Base-by-base conservation (phyloP, 305 asterid species). In the Rubia balearica region DNA sequence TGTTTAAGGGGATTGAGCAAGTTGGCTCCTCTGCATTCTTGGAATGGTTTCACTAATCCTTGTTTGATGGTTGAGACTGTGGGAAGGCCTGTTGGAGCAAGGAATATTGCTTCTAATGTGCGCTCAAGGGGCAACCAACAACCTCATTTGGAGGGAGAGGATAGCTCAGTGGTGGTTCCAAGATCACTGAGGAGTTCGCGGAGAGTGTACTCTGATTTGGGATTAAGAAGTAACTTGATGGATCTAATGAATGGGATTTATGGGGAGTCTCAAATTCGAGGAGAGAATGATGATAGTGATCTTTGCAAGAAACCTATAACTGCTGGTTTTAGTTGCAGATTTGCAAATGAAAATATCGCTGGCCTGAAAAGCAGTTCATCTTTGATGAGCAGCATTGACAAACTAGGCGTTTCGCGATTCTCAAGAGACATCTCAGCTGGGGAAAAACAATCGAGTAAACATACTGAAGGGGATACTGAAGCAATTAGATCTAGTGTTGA, bases 1-100 rank as follows among this genome's bases (percentile, higher is more conserved):
- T 86, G 90, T 74, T 74, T 91, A 81, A 77, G 79, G 65, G 91
- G 83, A 80, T 74, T 89, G 87, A 89, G 95, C 78, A 86, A 72
- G 53, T 53, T 84, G 72, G 86, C 80, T 30, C 91, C 92, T 1
- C 57, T 84, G 67, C 83, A 84, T 83, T 81, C 92, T 65, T 87
- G 96, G 96, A 89, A 85, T 59, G 92, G 92, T 14, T 83, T 87
- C 68, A 79, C 84, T 43, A 89, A 91, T 82, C 97, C 96, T 36
- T 91, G 97, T 82, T 74, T 89, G 88, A 84, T 87, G 96, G 91
- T 86, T 73, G 97, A 87, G 73, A 81, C 78, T 3, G 87, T 85
- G 8, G 97, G 94, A 16, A 80, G 66, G 61, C 96, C 96, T 0
- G 89, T 87, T 24, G 91, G 76, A 61, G 59, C 83, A 5, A 80